Evolutionary conservation across 805 yeast species (phyloP).

Genomic region (Candida quercuum): DNA sequence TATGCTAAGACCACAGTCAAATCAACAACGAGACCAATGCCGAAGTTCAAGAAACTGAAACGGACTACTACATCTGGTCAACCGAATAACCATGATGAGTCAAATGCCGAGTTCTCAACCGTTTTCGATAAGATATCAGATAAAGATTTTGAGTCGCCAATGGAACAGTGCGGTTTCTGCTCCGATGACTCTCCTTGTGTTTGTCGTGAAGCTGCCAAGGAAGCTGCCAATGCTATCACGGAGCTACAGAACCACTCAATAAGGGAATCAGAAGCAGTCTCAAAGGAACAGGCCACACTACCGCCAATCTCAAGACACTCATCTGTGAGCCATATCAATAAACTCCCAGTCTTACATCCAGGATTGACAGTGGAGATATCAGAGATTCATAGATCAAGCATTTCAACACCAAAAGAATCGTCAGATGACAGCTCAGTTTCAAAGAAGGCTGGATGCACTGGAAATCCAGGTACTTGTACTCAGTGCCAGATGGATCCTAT

Average conservation of each 20-base stretch:
- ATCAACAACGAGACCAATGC: conserved; percentile 20
- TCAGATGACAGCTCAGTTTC: conserved; percentile 2
- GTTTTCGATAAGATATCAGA: conserved; percentile 18
- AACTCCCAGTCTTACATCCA: conserved; percentile 57
- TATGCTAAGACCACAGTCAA: conserved; percentile 24
- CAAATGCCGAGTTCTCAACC: conserved; percentile 15
- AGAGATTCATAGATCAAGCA: conserved; percentile 26
- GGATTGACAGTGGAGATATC: conserved; percentile 53
- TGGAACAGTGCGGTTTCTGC: conserved; percentile 89
- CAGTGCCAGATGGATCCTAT: conserved; percentile 85
- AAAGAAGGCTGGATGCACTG: conserved; percentile 54
- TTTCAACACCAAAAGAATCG: conserved; percentile 16
- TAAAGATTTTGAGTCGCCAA: conserved; percentile 42
- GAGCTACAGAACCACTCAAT: conserved; percentile 21
- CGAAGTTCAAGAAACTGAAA: conserved; percentile 17
- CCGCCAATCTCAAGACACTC: conserved; percentile 35
- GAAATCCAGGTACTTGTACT: conserved; percentile 81
- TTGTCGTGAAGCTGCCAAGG: conserved; percentile 68
- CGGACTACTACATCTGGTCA: conserved; percentile 1
- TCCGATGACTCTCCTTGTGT: conserved; percentile 89
- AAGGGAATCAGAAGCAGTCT: conserved; percentile 11
- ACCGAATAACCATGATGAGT: conserved; percentile 6
- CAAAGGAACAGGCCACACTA: conserved; percentile 22
- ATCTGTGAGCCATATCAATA: conserved; percentile 27
- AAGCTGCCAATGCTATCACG: conserved; percentile 31